A percentile compares a stretch with the other conserved stretches of the same genome.
Evolutionary conservation across 441 rosid genomes (phyloP).

Genomic region (Gossypium trilobum): DNA sequence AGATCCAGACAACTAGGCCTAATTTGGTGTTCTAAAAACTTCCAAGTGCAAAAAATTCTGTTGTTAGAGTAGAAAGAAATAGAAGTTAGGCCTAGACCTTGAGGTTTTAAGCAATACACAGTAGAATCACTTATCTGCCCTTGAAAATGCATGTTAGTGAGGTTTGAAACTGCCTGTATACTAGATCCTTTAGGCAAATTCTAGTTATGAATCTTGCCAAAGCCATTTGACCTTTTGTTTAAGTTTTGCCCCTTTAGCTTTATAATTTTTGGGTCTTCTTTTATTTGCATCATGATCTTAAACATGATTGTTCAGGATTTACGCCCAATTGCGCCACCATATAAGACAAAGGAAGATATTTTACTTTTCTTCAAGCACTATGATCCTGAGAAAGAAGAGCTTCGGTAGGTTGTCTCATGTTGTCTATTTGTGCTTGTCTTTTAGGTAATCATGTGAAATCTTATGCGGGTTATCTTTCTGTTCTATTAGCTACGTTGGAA

Average conservation of each 20-base stretch:
- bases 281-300: slow-evolving; percentile 8
- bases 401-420: slow-evolving; percentile 22
- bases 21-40: neutral
- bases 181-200: neutral
- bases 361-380: slow-evolving; percentile 45
- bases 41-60: neutral
- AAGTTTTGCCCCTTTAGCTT: neutral
- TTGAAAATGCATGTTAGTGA: neutral
- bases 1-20: neutral
- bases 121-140: neutral
- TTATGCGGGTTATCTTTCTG: slow-evolving; percentile 15
- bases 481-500: slow-evolving; percentile 33
- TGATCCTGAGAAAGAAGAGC: slow-evolving; percentile 43
- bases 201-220: neutral
- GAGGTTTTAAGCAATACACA: neutral
- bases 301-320: slow-evolving; percentile 27
- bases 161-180: neutral
- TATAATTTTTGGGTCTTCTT: neutral
- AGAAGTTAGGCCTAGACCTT: neutral
- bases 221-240: neutral
- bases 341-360: slow-evolving; percentile 39
- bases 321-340: slow-evolving; percentile 31
- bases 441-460: neutral
- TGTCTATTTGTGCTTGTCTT: neutral
- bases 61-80: neutral